phyloP scores from a whole-genome alignment of 768 basidiomycete genomes.

The Tricholoma bakamatsutake region DNA sequence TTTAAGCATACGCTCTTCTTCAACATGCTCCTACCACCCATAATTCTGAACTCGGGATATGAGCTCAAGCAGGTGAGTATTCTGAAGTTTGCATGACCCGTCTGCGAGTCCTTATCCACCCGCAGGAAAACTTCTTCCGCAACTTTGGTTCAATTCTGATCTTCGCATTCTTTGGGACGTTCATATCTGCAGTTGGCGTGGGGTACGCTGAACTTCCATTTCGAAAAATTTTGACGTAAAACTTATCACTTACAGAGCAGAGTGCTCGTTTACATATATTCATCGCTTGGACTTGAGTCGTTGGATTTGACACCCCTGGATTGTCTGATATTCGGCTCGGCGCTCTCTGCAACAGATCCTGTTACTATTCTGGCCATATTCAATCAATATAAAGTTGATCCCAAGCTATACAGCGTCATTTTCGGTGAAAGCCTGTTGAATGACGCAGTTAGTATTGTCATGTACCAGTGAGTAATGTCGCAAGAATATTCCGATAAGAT shows the following conservation, averaged over 20 bases:
- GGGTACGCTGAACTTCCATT: slow-evolving; percentile 59
- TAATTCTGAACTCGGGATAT: slow-evolving; percentile 97
- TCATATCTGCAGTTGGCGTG: slow-evolving; percentile 92
- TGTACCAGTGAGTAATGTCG: slow-evolving; percentile 86
- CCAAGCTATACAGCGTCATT: slow-evolving; percentile 94
- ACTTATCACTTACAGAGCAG: slow-evolving; percentile 57
- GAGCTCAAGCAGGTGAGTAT: slow-evolving; percentile 85
- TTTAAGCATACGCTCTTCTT: slow-evolving; percentile 98
- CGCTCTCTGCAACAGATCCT: slow-evolving; percentile 95
- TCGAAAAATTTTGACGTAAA: slow-evolving; percentile 1
- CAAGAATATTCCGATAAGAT: background rate
- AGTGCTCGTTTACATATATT: slow-evolving; percentile 91
- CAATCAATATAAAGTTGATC: slow-evolving; percentile 97
- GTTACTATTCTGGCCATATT: slow-evolving; percentile 98
- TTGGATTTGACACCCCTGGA: slow-evolving; percentile 83
- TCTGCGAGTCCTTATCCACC: slow-evolving; percentile 5
- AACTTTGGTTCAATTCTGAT: slow-evolving; percentile 96
- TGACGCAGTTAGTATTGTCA: slow-evolving; percentile 99
- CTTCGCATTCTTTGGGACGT: slow-evolving; percentile 93
- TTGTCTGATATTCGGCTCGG: slow-evolving; percentile 94
- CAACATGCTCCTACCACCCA: slow-evolving; percentile 95
- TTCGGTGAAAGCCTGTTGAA: slow-evolving; percentile 97
- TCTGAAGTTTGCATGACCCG: background rate
- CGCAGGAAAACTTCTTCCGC: slow-evolving; percentile 94
- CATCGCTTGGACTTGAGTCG: slow-evolving; percentile 87